Conservation (phyloP, 768 basidiomycete species). For the Trametes meyenii region DNA sequence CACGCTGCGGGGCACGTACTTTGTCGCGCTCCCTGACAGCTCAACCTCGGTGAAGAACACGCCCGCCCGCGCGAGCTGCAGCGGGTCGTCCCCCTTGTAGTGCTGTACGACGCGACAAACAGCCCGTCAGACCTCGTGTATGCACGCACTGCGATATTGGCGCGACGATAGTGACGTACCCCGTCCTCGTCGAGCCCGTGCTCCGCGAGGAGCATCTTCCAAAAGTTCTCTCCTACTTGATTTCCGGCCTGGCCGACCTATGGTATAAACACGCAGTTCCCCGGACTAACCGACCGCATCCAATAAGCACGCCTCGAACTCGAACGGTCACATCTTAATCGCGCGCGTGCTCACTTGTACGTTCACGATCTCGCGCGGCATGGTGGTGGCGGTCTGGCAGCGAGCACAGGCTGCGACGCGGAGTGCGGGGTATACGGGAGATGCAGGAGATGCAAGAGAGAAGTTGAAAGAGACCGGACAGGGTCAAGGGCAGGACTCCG, state of each 20-base stretch:
- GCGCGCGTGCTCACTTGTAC: conserved; percentile 55
- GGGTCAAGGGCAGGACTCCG: conserved; percentile 6
- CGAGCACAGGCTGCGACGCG: neutral
- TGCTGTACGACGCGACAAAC: conserved; percentile 41
- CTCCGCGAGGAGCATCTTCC: conserved; percentile 85
- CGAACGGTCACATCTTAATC: neutral
- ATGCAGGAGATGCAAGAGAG: neutral
- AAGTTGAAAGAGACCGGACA: neutral
- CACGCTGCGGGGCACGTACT: conserved; percentile 89
- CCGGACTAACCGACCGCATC: neutral
- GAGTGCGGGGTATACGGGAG: neutral
- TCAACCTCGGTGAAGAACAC: conserved; percentile 83
- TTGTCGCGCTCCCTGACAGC: conserved; percentile 45
- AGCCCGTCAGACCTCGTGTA: neutral
- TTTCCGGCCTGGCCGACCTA: conserved; percentile 54
- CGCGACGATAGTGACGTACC: conserved; percentile 39
- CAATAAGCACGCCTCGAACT: neutral
- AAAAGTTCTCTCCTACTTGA: conserved; percentile 85
- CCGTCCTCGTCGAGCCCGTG: conserved; percentile 79
- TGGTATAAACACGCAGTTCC: neutral
- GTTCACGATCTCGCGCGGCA: conserved; percentile 84
- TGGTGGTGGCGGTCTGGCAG: conserved; percentile 32
- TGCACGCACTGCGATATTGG: neutral
- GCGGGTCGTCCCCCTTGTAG: conserved; percentile 73
- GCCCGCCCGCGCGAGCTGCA: conserved; percentile 74